Evolutionary conservation across 768 basidiomycete species (phyloP), one percentile per base, ranked within the genome.

Genomic region (Trametes cinnabarina): DNA sequence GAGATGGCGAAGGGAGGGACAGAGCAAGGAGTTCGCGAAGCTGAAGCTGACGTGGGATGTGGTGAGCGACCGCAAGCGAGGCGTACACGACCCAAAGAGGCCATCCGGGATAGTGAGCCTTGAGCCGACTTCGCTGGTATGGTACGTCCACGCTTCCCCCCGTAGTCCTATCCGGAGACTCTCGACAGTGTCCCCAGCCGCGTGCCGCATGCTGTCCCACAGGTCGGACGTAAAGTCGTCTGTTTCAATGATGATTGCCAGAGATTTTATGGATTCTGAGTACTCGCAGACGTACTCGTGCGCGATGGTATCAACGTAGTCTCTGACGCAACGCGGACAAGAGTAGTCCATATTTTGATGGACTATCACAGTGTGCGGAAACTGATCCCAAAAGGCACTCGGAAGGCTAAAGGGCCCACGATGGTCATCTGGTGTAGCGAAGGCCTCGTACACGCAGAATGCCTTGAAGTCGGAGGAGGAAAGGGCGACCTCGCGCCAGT

Each of bases 401-500:
- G 30, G 30, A 12, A 32, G 6, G 12, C 12, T 12, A 12, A 32
- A 12, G 7, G 30, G 30, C 12, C 12, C 30, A 12, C 30, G 7
- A 6, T n/a, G n/a, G 42, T 9, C 23, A 4, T 51, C 3, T 3
- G 50, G 50, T 7, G 28, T 26, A 20, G 34, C 20, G 11, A 34
- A 39, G 25, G 34, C 17, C 32, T 57, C 56, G 49, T 51, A 51
- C 5, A 37, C 49, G 30, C 34, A 19, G 22, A 34, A 57, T 1
- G 56, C 43, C 49, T 35, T 51, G 49, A 57, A 43, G n/a, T 43
- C 22, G 11, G 42, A 11, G 42, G 48, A 57, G 19, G 41, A 19
- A 1, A 57, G 42, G 5, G 56, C 56, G 23, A 57, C 42, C 8
- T 35, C 34, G 3, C 56, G 41, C 49, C 49, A 57, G 43, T 47